A percentile compares a stretch with the other conserved stretches of the same genome.
phyloP scores from a whole-genome alignment of 208 protist genomes.

The Phytomonas sp. region DNA sequence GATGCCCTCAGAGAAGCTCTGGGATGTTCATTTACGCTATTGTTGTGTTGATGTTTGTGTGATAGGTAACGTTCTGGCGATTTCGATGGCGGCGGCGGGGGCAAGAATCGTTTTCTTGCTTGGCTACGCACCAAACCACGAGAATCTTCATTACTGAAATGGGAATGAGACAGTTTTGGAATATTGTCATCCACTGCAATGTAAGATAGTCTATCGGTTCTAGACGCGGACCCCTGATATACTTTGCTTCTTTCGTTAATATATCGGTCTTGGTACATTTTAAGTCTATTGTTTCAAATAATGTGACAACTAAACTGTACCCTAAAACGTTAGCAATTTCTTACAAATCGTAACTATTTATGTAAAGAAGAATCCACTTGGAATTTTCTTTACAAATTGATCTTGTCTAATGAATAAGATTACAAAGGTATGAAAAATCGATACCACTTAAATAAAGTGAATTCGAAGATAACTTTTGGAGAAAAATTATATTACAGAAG shows the following conservation, averaged over 20 bases:
- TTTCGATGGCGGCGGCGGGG: background rate
- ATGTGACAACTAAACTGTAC: background rate
- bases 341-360: background rate
- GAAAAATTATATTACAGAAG: too few species aligned
- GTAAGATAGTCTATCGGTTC: background rate
- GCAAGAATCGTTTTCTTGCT: background rate
- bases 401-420: background rate
- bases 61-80: background rate
- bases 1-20: background rate
- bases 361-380: background rate
- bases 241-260: background rate
- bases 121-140: background rate
- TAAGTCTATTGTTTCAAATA: background rate
- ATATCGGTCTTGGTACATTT: background rate
- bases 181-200: background rate
- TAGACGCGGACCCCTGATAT: background rate
- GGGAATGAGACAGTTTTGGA: background rate
- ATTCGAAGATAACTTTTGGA: background rate
- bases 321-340: background rate
- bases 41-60: background rate
- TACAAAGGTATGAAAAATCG: background rate
- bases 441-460: background rate
- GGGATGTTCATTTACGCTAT: background rate
- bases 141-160: background rate
- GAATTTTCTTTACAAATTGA: background rate